A percentile compares a stretch with the other conserved stretches of the same genome.
Evolutionary conservation across 2,329 filamentous ascomycete species (phyloP).

Genomic region (Colletotrichum spaethianum): DNA sequence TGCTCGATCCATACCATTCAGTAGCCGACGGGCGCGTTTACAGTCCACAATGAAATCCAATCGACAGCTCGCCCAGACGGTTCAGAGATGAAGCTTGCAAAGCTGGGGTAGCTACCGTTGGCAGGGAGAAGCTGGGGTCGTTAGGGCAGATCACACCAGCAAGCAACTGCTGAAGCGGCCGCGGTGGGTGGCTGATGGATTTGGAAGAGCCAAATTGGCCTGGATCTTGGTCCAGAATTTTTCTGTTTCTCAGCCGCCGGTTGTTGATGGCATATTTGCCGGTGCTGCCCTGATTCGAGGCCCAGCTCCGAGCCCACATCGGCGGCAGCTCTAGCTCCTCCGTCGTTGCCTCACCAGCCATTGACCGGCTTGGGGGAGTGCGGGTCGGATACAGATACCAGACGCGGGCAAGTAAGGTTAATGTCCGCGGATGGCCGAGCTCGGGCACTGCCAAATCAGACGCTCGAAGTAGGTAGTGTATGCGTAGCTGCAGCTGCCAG

Average conservation of each 20-base stretch:
- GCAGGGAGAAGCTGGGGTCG: conserved; percentile 12
- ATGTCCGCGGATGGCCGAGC: neutral
- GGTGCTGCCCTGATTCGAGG: conserved; percentile 21
- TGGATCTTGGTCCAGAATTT: conserved; percentile 25
- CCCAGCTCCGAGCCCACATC: conserved; percentile 19
- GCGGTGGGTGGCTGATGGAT: conserved; percentile 10
- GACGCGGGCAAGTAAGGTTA: conserved; percentile 15
- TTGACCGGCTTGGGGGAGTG: conserved; percentile 13
- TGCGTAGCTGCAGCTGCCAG: conserved; percentile 5
- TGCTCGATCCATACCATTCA: neutral
- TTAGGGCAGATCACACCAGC: conserved; percentile 25
- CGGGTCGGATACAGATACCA: conserved; percentile 27
- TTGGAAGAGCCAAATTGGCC: conserved; percentile 21
- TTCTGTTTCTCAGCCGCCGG: conserved; percentile 2
- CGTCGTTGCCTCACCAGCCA: conserved; percentile 20
- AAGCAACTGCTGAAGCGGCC: conserved; percentile 7
- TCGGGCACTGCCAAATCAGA: neutral
- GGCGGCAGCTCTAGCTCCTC: conserved; percentile 14
- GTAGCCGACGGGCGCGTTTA: neutral
- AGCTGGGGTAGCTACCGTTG: conserved; percentile 35
- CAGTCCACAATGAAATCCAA: neutral
- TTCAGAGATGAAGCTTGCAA: conserved; percentile 3
- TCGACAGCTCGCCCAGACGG: neutral
- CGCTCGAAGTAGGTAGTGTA: neutral
- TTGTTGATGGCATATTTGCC: conserved; percentile 19